phyloP scores from a whole-genome alignment of 352 stramenopile species.

The Globisporangium paroecandrum region DNA sequence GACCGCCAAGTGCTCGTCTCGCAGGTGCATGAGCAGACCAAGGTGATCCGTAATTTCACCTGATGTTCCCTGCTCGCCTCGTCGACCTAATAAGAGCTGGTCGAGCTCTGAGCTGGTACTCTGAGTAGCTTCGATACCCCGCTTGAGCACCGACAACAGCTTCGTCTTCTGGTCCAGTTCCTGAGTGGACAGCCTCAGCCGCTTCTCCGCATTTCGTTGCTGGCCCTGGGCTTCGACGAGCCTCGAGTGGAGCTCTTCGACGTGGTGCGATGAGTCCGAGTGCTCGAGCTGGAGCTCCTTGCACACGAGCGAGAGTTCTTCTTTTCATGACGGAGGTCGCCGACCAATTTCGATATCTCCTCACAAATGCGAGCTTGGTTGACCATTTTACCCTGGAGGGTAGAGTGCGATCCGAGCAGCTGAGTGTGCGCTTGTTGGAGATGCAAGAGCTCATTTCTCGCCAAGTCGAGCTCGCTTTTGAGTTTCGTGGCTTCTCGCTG shows the following conservation, averaged over 20 bases:
- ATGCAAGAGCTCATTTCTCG: constrained; percentile 13
- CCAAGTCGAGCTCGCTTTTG: constrained; percentile 3
- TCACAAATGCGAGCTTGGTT: constrained; percentile 22
- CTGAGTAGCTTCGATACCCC: constrained; percentile 4
- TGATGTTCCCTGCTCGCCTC: background rate
- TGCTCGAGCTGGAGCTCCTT: constrained; percentile 54
- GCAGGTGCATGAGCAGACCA: constrained; percentile 18
- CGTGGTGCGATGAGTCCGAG: constrained; percentile 39
- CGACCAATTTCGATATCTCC: constrained; percentile 24
- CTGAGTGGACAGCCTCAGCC: constrained; percentile 3
- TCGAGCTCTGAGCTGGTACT: constrained; percentile 7
- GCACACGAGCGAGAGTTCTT: constrained; percentile 34
- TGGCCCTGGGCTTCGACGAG: constrained; percentile 50
- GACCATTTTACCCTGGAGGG: constrained; percentile 25
- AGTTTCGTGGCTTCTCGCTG: constrained; percentile 3
- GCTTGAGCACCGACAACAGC: constrained; percentile 5
- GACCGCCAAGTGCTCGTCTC: constrained; percentile 23
- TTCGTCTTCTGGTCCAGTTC: constrained; percentile 15
- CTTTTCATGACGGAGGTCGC: constrained; percentile 39
- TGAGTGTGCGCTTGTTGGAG: constrained; percentile 19
- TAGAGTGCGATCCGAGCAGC: constrained; percentile 14
- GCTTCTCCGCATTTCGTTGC: constrained; percentile 19
- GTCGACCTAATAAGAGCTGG: background rate
- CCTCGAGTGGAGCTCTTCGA: constrained; percentile 52
- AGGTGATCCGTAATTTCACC: constrained; percentile 13